phyloP scores from a whole-genome alignment of 345 rosid species.

The Eucalyptus brandiana region DNA sequence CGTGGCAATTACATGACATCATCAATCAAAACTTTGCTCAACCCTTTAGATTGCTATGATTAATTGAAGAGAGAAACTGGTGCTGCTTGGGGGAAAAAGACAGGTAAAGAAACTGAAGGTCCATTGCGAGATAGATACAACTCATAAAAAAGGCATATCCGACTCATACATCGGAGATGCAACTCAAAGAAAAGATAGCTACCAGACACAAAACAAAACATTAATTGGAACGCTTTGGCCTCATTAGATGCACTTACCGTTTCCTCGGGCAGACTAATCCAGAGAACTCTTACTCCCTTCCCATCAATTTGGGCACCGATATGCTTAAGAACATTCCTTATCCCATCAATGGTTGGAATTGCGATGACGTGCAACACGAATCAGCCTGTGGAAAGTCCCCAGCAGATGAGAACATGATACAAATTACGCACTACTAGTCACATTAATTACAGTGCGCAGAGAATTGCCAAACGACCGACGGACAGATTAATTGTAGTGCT shows the following conservation, averaged over 20 bases:
- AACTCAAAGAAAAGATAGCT: background rate
- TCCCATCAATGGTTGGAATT: constrained; percentile 77
- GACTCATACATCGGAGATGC: background rate
- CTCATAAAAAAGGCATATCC: background rate
- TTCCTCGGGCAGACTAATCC: constrained; percentile 95
- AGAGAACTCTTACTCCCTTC: constrained; percentile 47
- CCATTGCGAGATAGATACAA: background rate
- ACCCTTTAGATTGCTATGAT: background rate
- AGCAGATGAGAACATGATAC: background rate
- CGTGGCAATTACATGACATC: background rate
- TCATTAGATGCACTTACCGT: constrained; percentile 28
- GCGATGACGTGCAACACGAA: constrained; percentile 55
- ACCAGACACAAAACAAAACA: background rate
- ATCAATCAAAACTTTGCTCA: background rate
- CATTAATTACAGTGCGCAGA: background rate
- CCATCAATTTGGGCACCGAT: constrained; percentile 65
- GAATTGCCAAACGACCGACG: background rate
- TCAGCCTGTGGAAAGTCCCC: constrained; percentile 45
- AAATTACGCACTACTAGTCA: background rate
- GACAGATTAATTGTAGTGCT: background rate
- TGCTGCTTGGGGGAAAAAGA: background rate
- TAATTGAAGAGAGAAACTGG: background rate
- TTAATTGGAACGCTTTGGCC: background rate
- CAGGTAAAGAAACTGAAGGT: background rate
- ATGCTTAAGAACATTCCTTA: constrained; percentile 76